Evolutionary conservation across 257 asterid genomes (phyloP).

Genomic region (Solanum commersonii): DNA sequence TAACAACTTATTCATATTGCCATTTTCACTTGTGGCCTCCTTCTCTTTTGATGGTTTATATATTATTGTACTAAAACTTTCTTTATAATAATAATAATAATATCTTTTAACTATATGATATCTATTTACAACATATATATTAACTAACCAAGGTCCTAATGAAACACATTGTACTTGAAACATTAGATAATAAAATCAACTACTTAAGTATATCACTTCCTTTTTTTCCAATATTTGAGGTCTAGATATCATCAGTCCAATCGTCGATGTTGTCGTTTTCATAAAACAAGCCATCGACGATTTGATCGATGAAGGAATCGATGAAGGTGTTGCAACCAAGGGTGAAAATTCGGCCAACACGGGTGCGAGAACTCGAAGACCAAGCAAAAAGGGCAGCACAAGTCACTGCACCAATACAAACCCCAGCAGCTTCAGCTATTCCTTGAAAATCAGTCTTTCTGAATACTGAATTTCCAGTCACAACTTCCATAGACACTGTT

Average conservation of each 20-base stretch:
- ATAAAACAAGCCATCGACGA: slow-evolving; percentile 69
- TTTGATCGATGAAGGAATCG: slow-evolving; percentile 62
- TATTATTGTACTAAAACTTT: neutral
- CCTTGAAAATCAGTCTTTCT: slow-evolving; percentile 61
- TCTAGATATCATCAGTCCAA: slow-evolving; percentile 34
- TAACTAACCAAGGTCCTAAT: neutral
- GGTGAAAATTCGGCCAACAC: slow-evolving; percentile 62
- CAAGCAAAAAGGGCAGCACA: slow-evolving; percentile 75
- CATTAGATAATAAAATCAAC: neutral
- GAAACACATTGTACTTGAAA: neutral
- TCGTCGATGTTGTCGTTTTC: slow-evolving; percentile 43
- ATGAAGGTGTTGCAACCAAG: slow-evolving; percentile 62
- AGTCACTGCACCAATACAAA: slow-evolving; percentile 48
- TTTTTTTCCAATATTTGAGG: neutral
- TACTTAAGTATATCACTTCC: neutral
- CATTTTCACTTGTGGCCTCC: neutral
- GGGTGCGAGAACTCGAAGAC: slow-evolving; percentile 60
- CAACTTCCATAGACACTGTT: slow-evolving; percentile 50
- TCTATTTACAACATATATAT: neutral
- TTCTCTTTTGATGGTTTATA: neutral
- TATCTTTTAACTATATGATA: neutral
- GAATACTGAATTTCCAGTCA: slow-evolving; percentile 74
- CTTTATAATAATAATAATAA: neutral
- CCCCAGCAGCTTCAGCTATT: slow-evolving; percentile 58
- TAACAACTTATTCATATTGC: neutral